phyloP scores from a whole-genome alignment of 2,329 filamentous ascomycete genomes.

The Curvularia hawaiiensis region DNA sequence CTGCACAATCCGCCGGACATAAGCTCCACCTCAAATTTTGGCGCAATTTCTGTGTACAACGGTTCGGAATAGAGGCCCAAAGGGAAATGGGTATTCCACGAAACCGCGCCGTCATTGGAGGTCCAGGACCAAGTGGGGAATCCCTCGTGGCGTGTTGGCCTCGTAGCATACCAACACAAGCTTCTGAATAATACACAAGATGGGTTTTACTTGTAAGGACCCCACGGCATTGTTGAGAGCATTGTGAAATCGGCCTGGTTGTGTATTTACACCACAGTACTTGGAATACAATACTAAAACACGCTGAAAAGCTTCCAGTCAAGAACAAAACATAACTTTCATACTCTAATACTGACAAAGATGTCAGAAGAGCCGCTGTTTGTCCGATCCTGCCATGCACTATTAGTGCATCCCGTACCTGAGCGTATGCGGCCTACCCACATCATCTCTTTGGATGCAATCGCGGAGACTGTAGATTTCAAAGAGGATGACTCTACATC shows the following conservation, averaged over 20 bases:
- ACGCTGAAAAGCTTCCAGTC: neutral
- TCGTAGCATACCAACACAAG: neutral
- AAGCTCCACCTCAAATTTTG: neutral
- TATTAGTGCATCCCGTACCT: neutral
- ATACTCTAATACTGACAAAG: neutral
- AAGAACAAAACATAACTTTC: neutral
- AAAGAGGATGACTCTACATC: neutral
- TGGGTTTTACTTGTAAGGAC: neutral
- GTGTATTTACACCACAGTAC: neutral
- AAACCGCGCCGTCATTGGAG: neutral
- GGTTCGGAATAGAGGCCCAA: no score
- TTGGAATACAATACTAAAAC: neutral
- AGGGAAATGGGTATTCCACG: no score
- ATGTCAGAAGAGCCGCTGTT: neutral
- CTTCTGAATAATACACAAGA: neutral
- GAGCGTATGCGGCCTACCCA: neutral
- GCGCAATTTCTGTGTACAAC: neutral
- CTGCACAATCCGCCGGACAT: neutral
- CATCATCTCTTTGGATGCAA: neutral
- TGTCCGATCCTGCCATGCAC: neutral
- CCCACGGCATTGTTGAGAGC: neutral
- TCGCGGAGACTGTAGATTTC: neutral
- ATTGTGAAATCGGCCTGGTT: neutral
- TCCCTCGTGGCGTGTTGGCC: neutral
- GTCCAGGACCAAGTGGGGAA: slow-evolving; percentile 5